Evolutionary conservation across 805 yeast genomes (phyloP).

Genomic region (Lipomyces kockii): DNA sequence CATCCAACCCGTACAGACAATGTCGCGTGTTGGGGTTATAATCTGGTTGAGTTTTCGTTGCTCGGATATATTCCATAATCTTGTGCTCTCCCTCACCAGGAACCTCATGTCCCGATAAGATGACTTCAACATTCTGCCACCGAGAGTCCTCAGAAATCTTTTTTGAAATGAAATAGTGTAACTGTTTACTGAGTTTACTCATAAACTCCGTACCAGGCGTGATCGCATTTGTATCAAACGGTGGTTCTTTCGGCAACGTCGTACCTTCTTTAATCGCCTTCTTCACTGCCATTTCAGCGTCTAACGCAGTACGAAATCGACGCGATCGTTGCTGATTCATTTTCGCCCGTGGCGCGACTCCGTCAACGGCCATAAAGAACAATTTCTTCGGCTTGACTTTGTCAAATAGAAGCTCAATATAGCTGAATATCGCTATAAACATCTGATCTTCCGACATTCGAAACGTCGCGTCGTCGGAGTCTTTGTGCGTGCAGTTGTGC

Average conservation of each 20-base stretch:
- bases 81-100: slow-evolving; percentile 99
- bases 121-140: slow-evolving; percentile 79
- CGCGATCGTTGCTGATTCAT: slow-evolving; percentile 98
- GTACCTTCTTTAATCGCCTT: slow-evolving; percentile 76
- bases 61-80: slow-evolving; percentile 89
- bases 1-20: slow-evolving; percentile 94
- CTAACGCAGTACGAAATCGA: slow-evolving; percentile 91
- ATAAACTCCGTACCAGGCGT: slow-evolving; percentile 98
- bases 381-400: slow-evolving; percentile 84
- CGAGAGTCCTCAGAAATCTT: slow-evolving; percentile 83
- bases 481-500: slow-evolving; percentile 88
- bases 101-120: slow-evolving; percentile 91
- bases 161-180: slow-evolving; percentile 85
- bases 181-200: slow-evolving; percentile 80
- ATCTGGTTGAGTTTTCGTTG: slow-evolving; percentile 70
- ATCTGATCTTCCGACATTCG: slow-evolving; percentile 87
- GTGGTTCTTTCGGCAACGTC: slow-evolving; percentile 77
- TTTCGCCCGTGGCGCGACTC: slow-evolving; percentile 98
- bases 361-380: slow-evolving; percentile 96
- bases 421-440: slow-evolving; percentile 88
- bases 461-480: slow-evolving; percentile 66
- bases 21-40: slow-evolving; percentile 85
- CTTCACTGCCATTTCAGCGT: slow-evolving; percentile 78
- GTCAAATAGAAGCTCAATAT: slow-evolving; percentile 90
- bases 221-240: slow-evolving; percentile 89